Percentiles rank a stretch among this genome's conserved stretches.
Evolutionary conservation across 78 protist species (phyloP).

Genomic region (Dictyostelium firmibasis): DNA sequence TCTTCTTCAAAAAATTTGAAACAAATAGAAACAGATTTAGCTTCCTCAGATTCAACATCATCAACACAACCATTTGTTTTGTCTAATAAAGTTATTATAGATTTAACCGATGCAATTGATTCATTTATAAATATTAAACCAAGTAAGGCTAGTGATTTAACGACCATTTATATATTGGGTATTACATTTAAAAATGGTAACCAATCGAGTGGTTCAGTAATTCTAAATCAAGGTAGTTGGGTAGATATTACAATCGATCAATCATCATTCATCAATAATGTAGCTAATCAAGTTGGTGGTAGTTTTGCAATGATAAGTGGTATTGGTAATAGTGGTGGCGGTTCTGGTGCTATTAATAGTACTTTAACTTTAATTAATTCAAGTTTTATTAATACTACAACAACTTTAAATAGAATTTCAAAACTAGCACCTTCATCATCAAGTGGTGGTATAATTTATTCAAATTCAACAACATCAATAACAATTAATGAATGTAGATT

Average conservation of each 20-base stretch:
- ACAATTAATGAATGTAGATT: not conserved
- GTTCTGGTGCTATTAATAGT: not conserved
- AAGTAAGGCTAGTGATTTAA: not conserved
- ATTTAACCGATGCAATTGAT: not conserved
- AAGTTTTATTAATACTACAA: not conserved
- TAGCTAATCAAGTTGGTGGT: not conserved
- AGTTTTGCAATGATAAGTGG: not conserved
- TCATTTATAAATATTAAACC: conserved; percentile 1
- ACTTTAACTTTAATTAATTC: not conserved
- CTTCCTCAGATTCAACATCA: not conserved
- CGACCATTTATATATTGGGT: not conserved
- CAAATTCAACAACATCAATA: not conserved
- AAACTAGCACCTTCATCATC: not conserved
- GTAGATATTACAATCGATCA: not conserved
- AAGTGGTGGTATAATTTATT: not conserved
- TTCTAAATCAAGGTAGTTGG: conserved; percentile 2
- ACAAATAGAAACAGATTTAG: not conserved
- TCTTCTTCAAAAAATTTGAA: not conserved
- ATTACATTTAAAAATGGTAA: conserved; percentile 3
- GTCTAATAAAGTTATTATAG: not conserved
- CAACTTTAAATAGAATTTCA: not conserved
- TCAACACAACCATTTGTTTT: not conserved
- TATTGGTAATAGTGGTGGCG: conserved; percentile 11
- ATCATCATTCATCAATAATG: not conserved
- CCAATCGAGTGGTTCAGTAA: not conserved